Conservation (phyloP, 768 basidiomycete genomes). For the Dentipellis fragilis region DNA sequence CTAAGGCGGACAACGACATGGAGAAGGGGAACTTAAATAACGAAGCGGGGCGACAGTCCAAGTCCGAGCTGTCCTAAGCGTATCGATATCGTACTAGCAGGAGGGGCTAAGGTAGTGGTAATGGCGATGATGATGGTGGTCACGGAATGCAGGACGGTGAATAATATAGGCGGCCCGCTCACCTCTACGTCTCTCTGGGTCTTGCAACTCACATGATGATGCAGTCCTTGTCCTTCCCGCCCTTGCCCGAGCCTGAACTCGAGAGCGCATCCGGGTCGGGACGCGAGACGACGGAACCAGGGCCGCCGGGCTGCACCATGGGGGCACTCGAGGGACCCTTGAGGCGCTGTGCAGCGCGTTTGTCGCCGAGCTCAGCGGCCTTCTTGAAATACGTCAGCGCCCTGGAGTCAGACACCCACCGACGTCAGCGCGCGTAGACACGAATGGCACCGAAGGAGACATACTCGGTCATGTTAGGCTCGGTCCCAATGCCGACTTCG, state of each 20-base stretch:
- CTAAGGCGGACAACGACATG: too few relatives aligned
- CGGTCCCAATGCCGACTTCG: slow-evolving; percentile 87
- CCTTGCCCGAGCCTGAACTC: slow-evolving; percentile 30
- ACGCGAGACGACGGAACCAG: slow-evolving; percentile 53
- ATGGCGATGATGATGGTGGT: too few relatives aligned
- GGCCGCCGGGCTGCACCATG: slow-evolving; percentile 45
- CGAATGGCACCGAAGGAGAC: slow-evolving; percentile 18
- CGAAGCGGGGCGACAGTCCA: too few relatives aligned
- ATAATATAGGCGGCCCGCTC: too few relatives aligned
- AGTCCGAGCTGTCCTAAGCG: too few relatives aligned
- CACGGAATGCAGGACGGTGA: too few relatives aligned
- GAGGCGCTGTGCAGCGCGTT: slow-evolving; percentile 81
- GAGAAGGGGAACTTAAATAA: too few relatives aligned
- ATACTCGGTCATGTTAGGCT: slow-evolving; percentile 55
- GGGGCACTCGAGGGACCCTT: slow-evolving; percentile 48
- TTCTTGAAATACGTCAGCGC: slow-evolving; percentile 78
- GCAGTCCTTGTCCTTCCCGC: slow-evolving; percentile 71
- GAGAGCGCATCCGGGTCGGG: slow-evolving; percentile 28
- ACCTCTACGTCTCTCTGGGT: not conserved
- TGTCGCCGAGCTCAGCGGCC: slow-evolving; percentile 88
- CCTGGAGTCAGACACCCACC: slow-evolving; percentile 32
- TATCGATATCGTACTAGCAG: too few relatives aligned
- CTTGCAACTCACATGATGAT: slow-evolving; percentile 62
- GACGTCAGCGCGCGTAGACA: not conserved
- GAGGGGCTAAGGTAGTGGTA: too few relatives aligned